Conservation (phyloP, 306 rosid genomes). For the Mucuna pruriens region DNA sequence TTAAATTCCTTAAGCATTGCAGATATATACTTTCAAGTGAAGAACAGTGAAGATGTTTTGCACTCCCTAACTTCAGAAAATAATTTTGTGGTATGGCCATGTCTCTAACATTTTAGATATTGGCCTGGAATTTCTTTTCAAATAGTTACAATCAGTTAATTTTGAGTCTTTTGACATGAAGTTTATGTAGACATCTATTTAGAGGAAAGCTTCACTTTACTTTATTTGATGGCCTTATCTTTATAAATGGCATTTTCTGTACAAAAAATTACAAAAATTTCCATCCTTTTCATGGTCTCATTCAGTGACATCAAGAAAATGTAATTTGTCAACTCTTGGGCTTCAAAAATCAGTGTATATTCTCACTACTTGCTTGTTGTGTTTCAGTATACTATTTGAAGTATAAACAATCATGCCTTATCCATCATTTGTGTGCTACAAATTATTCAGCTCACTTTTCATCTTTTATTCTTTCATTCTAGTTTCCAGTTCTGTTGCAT, state of each 20-base stretch:
- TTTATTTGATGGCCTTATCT: not conserved
- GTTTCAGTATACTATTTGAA: slow-evolving; percentile 17
- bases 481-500: slow-evolving; percentile 18
- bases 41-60: slow-evolving; percentile 71
- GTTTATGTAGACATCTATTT: not conserved
- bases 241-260: slow-evolving; percentile 7
- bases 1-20: slow-evolving; percentile 50
- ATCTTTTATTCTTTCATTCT: not conserved
- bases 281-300: not conserved
- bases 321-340: not conserved
- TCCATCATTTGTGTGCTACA: slow-evolving; percentile 24
- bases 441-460: slow-evolving; percentile 1
- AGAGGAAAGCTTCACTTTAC: not conserved
- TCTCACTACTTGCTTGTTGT: slow-evolving; percentile 11
- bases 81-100: slow-evolving; percentile 81
- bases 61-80: slow-evolving; percentile 79
- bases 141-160: not conserved
- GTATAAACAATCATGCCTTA: not conserved
- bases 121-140: slow-evolving; percentile 2
- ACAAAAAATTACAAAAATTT: not conserved
- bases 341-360: slow-evolving; percentile 16
- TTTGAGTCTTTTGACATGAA: not conserved
- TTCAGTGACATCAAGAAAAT: slow-evolving; percentile 4
- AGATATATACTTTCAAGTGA: slow-evolving; percentile 93
- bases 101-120: slow-evolving; percentile 16